Base-by-base conservation (phyloP, 768 basidiomycete genomes). In the Lentinula guzmanii region DNA sequence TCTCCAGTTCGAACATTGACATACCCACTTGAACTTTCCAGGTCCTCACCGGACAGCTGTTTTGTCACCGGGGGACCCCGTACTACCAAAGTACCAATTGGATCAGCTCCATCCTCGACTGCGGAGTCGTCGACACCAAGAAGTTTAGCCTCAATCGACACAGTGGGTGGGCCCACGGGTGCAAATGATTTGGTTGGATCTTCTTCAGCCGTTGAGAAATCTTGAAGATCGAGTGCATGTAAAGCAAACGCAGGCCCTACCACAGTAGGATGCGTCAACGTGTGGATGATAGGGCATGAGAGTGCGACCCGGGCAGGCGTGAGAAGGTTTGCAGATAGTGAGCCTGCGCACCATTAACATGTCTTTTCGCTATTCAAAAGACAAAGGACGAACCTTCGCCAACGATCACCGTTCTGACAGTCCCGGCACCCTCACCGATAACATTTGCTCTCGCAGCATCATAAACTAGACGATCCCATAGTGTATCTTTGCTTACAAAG, bases 401-500 rank as follows among this genome's bases (percentile, higher is more conserved):
- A 59, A 91, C 81, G 58, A 93, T 76, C 2, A 90, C 77, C n/a
- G 77, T 85, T 62, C 93, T 77, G 42, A 95, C 64, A 24, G 84
- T 82, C 1, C 80, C 76, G 2, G 86, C 85, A 55, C 81, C 79
- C 13, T 84, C 80, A 61, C 89, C 85, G 62, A 91, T 69, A 33
- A 85, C 78, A 64, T 75, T 70, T 42, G 77, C 78, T 24, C 95
- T 80, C 10, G 91, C 87, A 10, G 74, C 72, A 60, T 87, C 86
- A 70, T 92, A 90, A 33, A 93, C 82, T 10, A 88, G 73, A 57
- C 87, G 82, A 70, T 97, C 94, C 89, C 91, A 93, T n/a, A 93
- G 70, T 61, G 89, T 89, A 61, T 89, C 86, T 68, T 87, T 87
- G 15, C 83, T 86, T 43, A 93, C 64, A 65, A 86, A 90, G 4